Percentiles rank a stretch among this genome's conserved stretches.
These are phyloP conservation scores for Sugiyamaella marilandica DNA, from an alignment of 805 yeast species.

Conservation along the genomic window DNA sequence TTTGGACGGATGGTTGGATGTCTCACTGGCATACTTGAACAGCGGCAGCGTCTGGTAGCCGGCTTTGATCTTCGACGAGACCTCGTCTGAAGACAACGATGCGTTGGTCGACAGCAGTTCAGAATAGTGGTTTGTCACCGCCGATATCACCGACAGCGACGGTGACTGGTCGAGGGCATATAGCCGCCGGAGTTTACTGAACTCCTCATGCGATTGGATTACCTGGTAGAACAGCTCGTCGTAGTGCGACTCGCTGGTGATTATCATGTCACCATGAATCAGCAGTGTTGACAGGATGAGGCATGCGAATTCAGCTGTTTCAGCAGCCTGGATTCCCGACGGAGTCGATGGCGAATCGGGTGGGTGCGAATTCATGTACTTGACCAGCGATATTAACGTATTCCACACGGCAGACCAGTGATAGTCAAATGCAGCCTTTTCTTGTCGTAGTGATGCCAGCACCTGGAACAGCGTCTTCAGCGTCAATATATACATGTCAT, in stretches of 20 bases:
- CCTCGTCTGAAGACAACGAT: slow-evolving; percentile 25
- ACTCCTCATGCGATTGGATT: slow-evolving; percentile 25
- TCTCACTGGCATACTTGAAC: slow-evolving; percentile 14
- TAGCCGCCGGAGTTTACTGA: slow-evolving; percentile 21
- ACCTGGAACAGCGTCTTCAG: slow-evolving; percentile 25
- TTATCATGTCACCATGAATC: slow-evolving; percentile 30
- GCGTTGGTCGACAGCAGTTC: slow-evolving; percentile 11
- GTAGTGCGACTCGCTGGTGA: slow-evolving; percentile 29
- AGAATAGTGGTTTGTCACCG: slow-evolving; percentile 21
- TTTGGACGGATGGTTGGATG: slow-evolving; percentile 4
- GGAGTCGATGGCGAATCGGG: slow-evolving; percentile 9
- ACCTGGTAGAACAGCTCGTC: slow-evolving; percentile 32
- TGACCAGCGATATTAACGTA: slow-evolving; percentile 29
- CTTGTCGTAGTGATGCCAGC: slow-evolving; percentile 17
- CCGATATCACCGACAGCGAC: slow-evolving; percentile 21
- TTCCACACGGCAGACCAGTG: slow-evolving; percentile 39
- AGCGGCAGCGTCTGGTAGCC: slow-evolving; percentile 29
- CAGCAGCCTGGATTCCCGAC: slow-evolving; percentile 9
- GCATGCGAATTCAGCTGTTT: slow-evolving; percentile 19
- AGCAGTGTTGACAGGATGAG: slow-evolving; percentile 27
- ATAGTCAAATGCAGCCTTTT: slow-evolving; percentile 23
- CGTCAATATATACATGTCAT: slow-evolving; percentile 27
- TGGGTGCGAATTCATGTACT: slow-evolving; percentile 24
- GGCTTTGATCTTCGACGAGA: slow-evolving; percentile 25
- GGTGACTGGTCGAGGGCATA: slow-evolving; percentile 20